Evolutionary conservation across 2,329 filamentous ascomycete genomes (phyloP).

Genomic region (Penicillium aurantiogriseum): DNA sequence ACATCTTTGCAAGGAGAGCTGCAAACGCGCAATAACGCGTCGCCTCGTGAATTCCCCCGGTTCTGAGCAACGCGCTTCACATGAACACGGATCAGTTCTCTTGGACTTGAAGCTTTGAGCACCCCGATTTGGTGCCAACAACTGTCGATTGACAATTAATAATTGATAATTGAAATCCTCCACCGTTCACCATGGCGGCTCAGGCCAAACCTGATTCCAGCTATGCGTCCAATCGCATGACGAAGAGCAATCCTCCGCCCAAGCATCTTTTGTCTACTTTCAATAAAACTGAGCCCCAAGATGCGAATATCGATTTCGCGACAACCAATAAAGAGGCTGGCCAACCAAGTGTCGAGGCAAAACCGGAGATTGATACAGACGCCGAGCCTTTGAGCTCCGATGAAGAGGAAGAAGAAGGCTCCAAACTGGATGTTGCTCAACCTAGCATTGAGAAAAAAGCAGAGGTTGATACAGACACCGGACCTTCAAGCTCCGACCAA

Average conservation of each 20-base stretch:
- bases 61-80: constrained; percentile 2
- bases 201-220: constrained; percentile 28
- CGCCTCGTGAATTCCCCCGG: not conserved
- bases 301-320: too few relatives aligned
- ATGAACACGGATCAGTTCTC: not conserved
- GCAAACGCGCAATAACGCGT: not conserved
- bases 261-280: constrained; percentile 28
- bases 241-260: constrained; percentile 15
- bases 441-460: not conserved
- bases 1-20: not conserved
- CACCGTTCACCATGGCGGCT: constrained; percentile 19
- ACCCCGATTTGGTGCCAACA: not conserved
- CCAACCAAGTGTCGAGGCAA: not conserved
- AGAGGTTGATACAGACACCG: not conserved
- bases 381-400: constrained; percentile 3
- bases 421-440: not conserved
- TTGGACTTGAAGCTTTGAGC: not conserved
- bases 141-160: not conserved
- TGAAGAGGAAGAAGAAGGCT: constrained; percentile 4
- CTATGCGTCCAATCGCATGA: constrained; percentile 26
- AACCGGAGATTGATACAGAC: constrained; percentile 3
- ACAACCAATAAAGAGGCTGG: not conserved
- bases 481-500: not conserved
- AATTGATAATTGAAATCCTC: not conserved
- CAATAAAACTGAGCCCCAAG: constrained; percentile 14